Evolutionary conservation across 164 flowering plant species (phyloP).

Genomic region (Magnolia officinalis): DNA sequence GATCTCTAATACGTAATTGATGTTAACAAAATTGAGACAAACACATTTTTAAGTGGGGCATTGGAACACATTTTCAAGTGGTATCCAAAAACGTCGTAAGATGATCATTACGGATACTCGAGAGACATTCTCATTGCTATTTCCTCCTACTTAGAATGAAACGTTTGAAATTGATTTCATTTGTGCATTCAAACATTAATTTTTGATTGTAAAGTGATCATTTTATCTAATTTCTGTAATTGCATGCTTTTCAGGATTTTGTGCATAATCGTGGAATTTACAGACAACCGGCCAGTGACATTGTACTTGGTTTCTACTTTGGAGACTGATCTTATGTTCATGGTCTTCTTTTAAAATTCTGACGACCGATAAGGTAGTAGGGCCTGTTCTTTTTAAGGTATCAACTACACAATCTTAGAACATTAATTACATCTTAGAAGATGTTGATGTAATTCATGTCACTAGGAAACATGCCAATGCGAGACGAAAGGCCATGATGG

Average conservation of each 20-base stretch:
- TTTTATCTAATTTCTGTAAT: background rate
- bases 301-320: background rate
- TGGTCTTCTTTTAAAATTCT: background rate
- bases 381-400: background rate
- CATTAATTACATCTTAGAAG: background rate
- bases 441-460: background rate
- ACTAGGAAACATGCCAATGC: background rate
- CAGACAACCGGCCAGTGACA: background rate
- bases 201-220: background rate
- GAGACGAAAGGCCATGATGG: background rate
- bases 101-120: background rate
- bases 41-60: no score
- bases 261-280: background rate
- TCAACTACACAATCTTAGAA: background rate
- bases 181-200: no score
- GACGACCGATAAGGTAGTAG: background rate
- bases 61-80: no score
- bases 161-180: background rate
- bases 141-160: background rate
- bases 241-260: background rate
- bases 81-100: no score
- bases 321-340: background rate
- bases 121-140: background rate
- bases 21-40: no score
- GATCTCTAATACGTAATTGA: no score